Base-by-base conservation (phyloP, 768 basidiomycete species). In the Auricularia sp. region DNA sequence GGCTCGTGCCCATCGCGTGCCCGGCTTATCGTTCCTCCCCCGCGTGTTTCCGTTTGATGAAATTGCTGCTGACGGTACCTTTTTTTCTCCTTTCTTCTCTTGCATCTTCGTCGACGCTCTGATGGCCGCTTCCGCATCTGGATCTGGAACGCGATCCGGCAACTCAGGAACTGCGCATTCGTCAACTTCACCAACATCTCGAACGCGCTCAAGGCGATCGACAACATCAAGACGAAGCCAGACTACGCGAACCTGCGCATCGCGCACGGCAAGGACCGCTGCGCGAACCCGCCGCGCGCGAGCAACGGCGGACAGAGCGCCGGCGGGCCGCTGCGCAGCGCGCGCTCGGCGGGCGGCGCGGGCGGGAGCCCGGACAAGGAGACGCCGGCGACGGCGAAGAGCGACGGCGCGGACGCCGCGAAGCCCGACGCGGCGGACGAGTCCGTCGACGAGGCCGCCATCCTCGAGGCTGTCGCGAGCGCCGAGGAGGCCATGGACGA, bases 121-220 rank as follows among this genome's bases (percentile, higher is more conserved):
- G 47, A 59, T 47, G 14, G 7, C 36, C 16, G 16, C 63, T 29
- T 29, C 29, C 29, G 29, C 29, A 29, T 29, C 29, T 29, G 29
- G 29, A 29, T 29, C 29, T 29, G 39, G 8, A 39, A 39, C 39
- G 39, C 51, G 62, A 66, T 29, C 29, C 29, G 29, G 29, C 29
- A 29, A 29, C 29, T 29, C 64, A 94, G 91, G 83, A 93, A 93
- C 77, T 95, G 93, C 73, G 93, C 92, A 36, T 99, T 94, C 72
- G 88, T 93, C 71, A 97, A 96, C 79, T 96, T 94, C 69, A 96
- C 93, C 39, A 94, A 94, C 77, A 86, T 97, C 68, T 87, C 88
- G 61, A 95, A 95, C 72, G 93, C 94, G 12, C 93, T 94, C 81
- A 98, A 98, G 79, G 94, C 96, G n/a, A 95, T 98, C 71, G 96